Base-by-base conservation (phyloP, 441 rosid species). In the Pelargonium australe region DNA sequence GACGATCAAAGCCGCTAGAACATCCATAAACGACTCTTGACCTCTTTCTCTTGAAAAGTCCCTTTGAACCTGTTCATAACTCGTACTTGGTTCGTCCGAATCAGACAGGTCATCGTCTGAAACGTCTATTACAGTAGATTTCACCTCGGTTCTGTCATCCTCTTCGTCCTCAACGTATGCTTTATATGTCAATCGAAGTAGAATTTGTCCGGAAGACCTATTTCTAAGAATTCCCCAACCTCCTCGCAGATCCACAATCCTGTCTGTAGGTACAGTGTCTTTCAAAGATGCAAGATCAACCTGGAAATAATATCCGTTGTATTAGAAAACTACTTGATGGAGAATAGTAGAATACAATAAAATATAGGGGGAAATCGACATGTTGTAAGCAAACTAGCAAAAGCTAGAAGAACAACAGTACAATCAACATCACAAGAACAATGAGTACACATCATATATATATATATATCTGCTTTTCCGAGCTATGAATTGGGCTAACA, bases 151-250 rank as follows among this genome's bases (percentile, higher is more conserved):
- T 67, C 77, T 85, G 73, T 88, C 95, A 75, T 94, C 97, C 75
- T 91, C 99, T 82, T 91, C 99, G 68, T 94, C 99, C 84, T 94
- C 97, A 70, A 91, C 97, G 68, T 91, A 94, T 65, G 86, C 95
- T 85, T 94, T 94, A 77, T 91, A 94, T 43, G 97, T 94, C 60
- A 94, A 85, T 72, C 99, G 87, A 71, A 94, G 89, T 45, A 89
- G 78, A 69, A 94, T 74, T 80, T 91, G 94, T 68, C 99, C 99
- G 41, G 87, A 71, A 73, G 95, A 83, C 43, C 91, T 76, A 71
- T 85, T 89, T 67, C 92, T 69, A 20, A 89, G 82, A 72, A 86
- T 69, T 80, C 89, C 90, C 99, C 92, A 89, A 47, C 92, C 89
- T 68, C 92, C 89, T 81, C 63, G 80, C 80, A 94, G 69, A 70